phyloP scores from a whole-genome alignment of 768 basidiomycete species.

The Coprinopsis strossmayeri region DNA sequence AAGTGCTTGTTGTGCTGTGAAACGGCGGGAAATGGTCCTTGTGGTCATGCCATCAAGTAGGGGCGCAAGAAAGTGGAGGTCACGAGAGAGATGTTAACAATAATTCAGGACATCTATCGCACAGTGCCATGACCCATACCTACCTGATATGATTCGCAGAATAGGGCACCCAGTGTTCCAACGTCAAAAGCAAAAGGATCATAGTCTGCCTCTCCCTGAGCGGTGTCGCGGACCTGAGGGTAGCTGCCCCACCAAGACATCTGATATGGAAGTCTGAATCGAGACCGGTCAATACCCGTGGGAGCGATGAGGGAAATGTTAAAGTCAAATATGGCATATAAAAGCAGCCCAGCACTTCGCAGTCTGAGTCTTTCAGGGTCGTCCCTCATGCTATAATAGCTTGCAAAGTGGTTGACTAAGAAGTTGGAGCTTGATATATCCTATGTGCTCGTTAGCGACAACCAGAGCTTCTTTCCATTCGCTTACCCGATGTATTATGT shows the following conservation, averaged over 20 bases:
- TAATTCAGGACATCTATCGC: neutral
- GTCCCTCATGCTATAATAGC: no score
- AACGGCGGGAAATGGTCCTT: neutral
- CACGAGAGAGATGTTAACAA: neutral
- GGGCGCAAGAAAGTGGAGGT: neutral
- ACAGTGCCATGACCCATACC: neutral
- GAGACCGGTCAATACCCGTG: constrained; percentile 1
- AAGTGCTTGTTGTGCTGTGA: neutral
- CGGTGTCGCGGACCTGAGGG: constrained; percentile 12
- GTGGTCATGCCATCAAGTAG: neutral
- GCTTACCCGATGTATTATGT: no score
- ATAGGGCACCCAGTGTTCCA: constrained; percentile 13
- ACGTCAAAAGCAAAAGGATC: constrained; percentile 22
- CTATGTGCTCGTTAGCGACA: no score
- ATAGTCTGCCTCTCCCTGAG: constrained; percentile 19
- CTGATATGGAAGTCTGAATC: constrained; percentile 11
- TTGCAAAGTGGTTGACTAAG: no score
- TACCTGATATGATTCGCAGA: constrained; percentile 5
- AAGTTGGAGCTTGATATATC: no score
- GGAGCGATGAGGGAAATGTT: constrained; percentile 16
- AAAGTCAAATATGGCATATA: constrained; percentile 20
- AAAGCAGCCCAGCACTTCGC: constrained; percentile 8
- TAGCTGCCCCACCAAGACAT: neutral
- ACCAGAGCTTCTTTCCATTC: no score
- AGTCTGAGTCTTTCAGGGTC: no score